Percentiles rank a stretch among this genome's conserved stretches.
These are phyloP conservation scores for Nissolia schottii DNA, from an alignment of 306 rosid genomes.

Conservation along the genomic window DNA sequence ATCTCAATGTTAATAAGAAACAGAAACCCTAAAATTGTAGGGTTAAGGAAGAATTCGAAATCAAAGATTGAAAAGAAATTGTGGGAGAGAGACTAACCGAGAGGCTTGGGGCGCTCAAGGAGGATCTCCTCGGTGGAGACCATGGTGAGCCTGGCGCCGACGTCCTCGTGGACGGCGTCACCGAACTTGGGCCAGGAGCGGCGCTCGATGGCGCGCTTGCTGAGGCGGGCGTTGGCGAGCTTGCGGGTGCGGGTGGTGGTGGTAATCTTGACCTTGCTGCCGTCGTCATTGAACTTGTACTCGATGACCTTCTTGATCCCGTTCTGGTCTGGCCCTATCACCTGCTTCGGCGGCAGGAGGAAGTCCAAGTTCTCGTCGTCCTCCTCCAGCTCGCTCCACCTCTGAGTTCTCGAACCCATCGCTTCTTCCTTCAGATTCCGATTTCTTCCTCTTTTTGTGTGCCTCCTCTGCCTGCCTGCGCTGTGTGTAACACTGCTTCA, in stretches of 20 bases:
- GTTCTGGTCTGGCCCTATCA: conserved; percentile 65
- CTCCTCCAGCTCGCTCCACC: conserved; percentile 38
- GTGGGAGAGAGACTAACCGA: conserved; percentile 31
- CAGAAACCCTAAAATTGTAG: background rate
- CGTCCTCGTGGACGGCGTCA: conserved; percentile 67
- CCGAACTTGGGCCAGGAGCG: conserved; percentile 67
- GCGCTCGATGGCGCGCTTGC: conserved; percentile 21
- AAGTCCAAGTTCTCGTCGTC: conserved; percentile 72
- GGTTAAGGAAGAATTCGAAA: too few relatives aligned
- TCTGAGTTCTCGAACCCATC: background rate
- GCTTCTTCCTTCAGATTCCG: background rate
- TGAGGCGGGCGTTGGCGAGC: conserved; percentile 27
- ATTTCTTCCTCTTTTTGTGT: background rate
- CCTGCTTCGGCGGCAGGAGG: conserved; percentile 59
- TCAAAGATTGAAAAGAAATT: too few relatives aligned
- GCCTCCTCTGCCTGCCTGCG: background rate
- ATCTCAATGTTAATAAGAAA: too few relatives aligned
- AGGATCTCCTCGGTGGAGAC: conserved; percentile 76
- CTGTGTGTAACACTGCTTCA: too few relatives aligned
- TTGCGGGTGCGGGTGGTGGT: conserved; percentile 50
- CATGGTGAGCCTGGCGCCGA: conserved; percentile 66
- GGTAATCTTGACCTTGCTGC: conserved; percentile 61
- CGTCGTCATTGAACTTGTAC: conserved; percentile 63
- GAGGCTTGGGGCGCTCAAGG: conserved; percentile 73
- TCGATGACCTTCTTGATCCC: conserved; percentile 65